phyloP scores from a whole-genome alignment of 805 yeast genomes.

The Cyberlindnera maritima region DNA sequence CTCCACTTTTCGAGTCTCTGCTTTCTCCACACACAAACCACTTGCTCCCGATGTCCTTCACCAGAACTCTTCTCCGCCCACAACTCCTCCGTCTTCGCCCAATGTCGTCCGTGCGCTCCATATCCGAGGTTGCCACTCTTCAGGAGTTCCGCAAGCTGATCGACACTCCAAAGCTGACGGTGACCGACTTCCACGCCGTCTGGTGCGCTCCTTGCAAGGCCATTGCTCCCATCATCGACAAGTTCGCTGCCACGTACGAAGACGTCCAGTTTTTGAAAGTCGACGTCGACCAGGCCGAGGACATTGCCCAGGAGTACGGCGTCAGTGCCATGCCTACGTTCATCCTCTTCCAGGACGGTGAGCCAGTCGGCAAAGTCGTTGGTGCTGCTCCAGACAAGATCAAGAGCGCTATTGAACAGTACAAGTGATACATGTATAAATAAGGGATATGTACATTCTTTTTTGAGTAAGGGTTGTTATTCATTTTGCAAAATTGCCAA shows the following conservation, averaged over 20 bases:
- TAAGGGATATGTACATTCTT: conserved; percentile 1
- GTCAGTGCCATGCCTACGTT: conserved; percentile 79
- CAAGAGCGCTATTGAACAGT: conserved; percentile 31
- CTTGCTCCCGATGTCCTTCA: too few relatives aligned
- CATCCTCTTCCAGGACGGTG: conserved; percentile 55
- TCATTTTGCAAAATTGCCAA: too few relatives aligned
- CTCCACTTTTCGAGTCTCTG: too few relatives aligned
- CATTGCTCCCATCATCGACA: conserved; percentile 56
- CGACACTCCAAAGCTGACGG: conserved; percentile 39
- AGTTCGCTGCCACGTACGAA: conserved; percentile 34
- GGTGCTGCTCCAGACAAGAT: conserved; percentile 53
- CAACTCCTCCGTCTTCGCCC: conserved; percentile 3
- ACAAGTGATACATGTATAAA: conserved; percentile 19
- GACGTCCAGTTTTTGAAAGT: conserved; percentile 63
- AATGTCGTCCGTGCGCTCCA: conserved; percentile 17
- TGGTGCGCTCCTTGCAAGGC: conserved; percentile 84
- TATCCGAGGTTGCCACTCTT: conserved; percentile 34
- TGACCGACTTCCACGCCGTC: conserved; percentile 66
- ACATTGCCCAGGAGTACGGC: conserved; percentile 58
- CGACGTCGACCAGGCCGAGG: conserved; percentile 64
- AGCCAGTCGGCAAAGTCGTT: conserved; percentile 51
- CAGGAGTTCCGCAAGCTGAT: conserved; percentile 36
- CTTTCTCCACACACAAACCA: too few relatives aligned
- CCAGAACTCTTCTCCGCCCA: conserved; percentile 4
- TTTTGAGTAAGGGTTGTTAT: too few relatives aligned